phyloP scores from a whole-genome alignment of 768 basidiomycete genomes.

The Trametes villosa region DNA sequence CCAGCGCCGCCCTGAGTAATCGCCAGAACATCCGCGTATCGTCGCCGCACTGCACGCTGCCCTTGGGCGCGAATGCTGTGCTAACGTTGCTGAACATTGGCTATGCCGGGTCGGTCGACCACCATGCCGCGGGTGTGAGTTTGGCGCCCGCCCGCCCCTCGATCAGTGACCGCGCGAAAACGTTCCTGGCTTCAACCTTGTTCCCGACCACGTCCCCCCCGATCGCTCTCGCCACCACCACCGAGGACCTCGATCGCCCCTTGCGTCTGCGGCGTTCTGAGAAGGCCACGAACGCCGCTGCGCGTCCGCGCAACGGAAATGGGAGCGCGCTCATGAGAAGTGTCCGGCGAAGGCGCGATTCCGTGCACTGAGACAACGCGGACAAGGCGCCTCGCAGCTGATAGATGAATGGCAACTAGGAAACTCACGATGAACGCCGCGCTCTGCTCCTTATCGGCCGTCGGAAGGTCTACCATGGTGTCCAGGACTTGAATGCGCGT shows the following conservation, averaged over 20 bases:
- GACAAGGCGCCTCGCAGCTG: background rate
- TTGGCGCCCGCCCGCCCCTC: background rate
- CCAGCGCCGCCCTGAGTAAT: background rate
- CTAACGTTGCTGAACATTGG: background rate
- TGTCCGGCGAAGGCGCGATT: background rate
- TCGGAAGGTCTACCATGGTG: slow-evolving; percentile 74
- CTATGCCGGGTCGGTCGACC: slow-evolving; percentile 1
- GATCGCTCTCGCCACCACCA: slow-evolving; percentile 7
- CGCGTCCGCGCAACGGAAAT: background rate
- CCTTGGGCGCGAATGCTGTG: background rate
- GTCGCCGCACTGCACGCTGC: background rate
- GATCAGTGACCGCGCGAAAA: background rate
- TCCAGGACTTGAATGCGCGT: slow-evolving; percentile 85
- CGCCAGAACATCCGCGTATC: too few relatives aligned
- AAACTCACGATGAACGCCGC: slow-evolving; percentile 77
- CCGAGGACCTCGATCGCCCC: background rate
- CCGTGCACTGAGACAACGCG: background rate
- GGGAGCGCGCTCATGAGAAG: background rate
- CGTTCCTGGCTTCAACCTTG: background rate
- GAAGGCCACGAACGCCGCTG: background rate
- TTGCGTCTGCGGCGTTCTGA: slow-evolving; percentile 1
- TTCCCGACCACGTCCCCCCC: background rate
- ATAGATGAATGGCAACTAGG: background rate
- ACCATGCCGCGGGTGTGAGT: background rate
- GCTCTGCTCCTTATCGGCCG: slow-evolving; percentile 55